phyloP scores from a whole-genome alignment of 768 basidiomycete species.

The Leccinum incarnatum region DNA sequence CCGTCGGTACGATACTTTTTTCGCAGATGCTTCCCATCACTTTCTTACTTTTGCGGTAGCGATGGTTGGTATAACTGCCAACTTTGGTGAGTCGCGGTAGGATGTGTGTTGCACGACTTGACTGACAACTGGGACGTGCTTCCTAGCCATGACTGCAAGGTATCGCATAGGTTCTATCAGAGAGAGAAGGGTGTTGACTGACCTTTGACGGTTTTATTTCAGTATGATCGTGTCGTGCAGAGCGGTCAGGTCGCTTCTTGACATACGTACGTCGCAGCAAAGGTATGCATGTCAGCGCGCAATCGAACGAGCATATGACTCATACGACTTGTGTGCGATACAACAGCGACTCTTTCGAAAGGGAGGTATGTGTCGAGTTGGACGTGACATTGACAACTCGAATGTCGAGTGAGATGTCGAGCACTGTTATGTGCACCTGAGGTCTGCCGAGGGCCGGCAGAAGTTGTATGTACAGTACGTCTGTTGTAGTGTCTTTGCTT shows the following conservation, averaged over 20 bases:
- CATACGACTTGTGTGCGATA: not conserved
- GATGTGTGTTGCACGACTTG: not conserved
- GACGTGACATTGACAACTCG: not conserved
- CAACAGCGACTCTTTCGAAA: not conserved
- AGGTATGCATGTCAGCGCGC: not conserved
- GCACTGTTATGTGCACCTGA: not conserved
- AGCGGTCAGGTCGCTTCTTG: constrained; percentile 19
- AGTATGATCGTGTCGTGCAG: constrained; percentile 20
- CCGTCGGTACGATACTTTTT: not conserved
- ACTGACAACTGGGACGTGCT: constrained; percentile 1
- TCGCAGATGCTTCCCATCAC: not conserved
- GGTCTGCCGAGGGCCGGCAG: not conserved
- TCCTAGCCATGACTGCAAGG: constrained; percentile 18
- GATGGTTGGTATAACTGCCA: constrained; percentile 4
- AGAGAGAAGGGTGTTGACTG: not conserved
- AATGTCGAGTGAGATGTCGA: not conserved
- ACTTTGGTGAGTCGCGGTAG: constrained; percentile 9
- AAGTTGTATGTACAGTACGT: not conserved
- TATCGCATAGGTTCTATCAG: not conserved
- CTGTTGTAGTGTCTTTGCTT: no score
- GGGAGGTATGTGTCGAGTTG: not conserved
- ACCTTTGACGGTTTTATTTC: not conserved
- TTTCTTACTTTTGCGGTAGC: not conserved
- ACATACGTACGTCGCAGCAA: not conserved
- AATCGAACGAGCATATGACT: not conserved